Conservation (phyloP, 345 rosid genomes). For the Gossypium australe region DNA sequence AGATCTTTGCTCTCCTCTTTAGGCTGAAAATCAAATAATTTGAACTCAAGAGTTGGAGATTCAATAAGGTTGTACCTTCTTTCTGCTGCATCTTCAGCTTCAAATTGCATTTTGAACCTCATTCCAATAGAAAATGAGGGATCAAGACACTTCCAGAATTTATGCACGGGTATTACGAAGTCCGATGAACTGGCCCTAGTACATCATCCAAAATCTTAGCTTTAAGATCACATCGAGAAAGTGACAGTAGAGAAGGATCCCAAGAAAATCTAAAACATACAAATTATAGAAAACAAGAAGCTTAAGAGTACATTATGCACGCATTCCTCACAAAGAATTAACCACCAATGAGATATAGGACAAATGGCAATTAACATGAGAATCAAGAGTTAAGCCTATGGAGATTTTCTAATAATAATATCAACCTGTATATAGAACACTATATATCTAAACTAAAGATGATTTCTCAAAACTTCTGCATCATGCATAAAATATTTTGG, state of each 20-base stretch:
- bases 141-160: slow-evolving; percentile 70
- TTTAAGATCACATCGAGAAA: neutral
- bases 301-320: neutral
- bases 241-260: neutral
- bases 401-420: neutral
- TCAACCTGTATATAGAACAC: neutral
- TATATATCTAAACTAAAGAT: neutral
- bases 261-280: neutral
- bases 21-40: neutral
- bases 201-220: neutral
- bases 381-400: neutral
- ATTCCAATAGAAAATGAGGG: slow-evolving; percentile 65
- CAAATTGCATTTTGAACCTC: slow-evolving; percentile 81
- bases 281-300: neutral
- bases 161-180: slow-evolving; percentile 60
- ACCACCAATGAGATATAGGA: neutral
- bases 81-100: slow-evolving; percentile 81
- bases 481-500: neutral
- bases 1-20: neutral
- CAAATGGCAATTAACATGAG: neutral
- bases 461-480: no score
- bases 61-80: slow-evolving; percentile 49
- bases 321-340: neutral
- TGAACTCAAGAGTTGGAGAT: neutral
- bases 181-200: slow-evolving; percentile 67